These are phyloP conservation scores for Orbilia javanica DNA, from an alignment of 2,329 filamentous ascomycete species.

Conservation along the genomic window DNA sequence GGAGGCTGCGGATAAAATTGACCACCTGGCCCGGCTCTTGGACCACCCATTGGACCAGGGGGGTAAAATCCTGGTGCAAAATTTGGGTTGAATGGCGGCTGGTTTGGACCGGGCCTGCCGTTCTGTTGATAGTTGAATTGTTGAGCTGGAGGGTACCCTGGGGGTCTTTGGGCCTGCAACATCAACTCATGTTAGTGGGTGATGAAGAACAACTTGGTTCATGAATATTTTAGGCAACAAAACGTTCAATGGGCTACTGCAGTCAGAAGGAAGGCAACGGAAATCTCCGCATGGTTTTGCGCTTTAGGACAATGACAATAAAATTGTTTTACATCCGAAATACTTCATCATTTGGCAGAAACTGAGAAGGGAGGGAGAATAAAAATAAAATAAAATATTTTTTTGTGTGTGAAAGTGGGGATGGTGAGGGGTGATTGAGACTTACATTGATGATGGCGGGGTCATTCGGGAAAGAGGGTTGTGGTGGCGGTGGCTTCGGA, in stretches of 20 bases:
- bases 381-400: slow-evolving; percentile 1
- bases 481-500: slow-evolving; percentile 78
- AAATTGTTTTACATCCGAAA: slow-evolving; percentile 76
- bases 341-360: slow-evolving; percentile 72
- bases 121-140: slow-evolving; percentile 36
- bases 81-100: slow-evolving; percentile 39
- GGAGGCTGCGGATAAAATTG: slow-evolving; percentile 54
- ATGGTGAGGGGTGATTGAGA: slow-evolving; percentile 64
- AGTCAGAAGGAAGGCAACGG: slow-evolving; percentile 82
- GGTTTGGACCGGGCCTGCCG: slow-evolving; percentile 36
- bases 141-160: slow-evolving; percentile 41
- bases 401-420: not conserved
- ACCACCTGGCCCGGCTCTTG: slow-evolving; percentile 38
- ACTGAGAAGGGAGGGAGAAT: not conserved
- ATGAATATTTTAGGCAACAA: slow-evolving; percentile 60
- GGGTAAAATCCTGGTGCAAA: slow-evolving; percentile 54
- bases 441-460: slow-evolving; percentile 97
- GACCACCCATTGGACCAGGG: slow-evolving; percentile 24
- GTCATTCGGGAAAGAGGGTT: slow-evolving; percentile 85
- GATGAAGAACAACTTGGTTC: slow-evolving; percentile 67
- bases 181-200: slow-evolving; percentile 58
- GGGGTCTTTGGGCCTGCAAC: slow-evolving; percentile 43
- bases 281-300: slow-evolving; percentile 78
- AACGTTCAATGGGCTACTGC: slow-evolving; percentile 55
- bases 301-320: slow-evolving; percentile 71